Percentiles rank a stretch among this genome's conserved stretches.
Conservation (phyloP, 306 rosid genomes). For the Citrullus colocynthis region DNA sequence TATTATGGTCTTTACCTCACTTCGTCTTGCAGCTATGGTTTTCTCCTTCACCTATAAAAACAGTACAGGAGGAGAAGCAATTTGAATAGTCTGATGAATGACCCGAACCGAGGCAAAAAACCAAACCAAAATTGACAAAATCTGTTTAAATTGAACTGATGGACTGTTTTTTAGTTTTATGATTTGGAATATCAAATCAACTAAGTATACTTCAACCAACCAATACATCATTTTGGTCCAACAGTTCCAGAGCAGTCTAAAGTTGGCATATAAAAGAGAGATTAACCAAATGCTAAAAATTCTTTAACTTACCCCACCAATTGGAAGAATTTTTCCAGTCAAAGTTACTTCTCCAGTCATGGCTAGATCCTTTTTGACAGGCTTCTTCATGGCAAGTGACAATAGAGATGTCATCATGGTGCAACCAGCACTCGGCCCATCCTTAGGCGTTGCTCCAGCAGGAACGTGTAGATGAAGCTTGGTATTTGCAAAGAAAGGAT, state of each 20-base stretch:
- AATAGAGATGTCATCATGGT: slow-evolving; percentile 91
- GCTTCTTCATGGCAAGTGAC: slow-evolving; percentile 84
- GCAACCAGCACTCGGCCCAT: slow-evolving; percentile 99
- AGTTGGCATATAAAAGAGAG: neutral
- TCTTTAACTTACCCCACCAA: slow-evolving; percentile 74
- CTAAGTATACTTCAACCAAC: neutral
- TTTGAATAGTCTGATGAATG: slow-evolving; percentile 7
- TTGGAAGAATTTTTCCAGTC: slow-evolving; percentile 93
- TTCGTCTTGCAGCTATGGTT: slow-evolving; percentile 90
- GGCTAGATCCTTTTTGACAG: slow-evolving; percentile 79
- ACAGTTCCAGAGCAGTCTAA: too few species aligned
- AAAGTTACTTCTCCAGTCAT: slow-evolving; percentile 99
- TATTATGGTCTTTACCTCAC: slow-evolving; percentile 70
- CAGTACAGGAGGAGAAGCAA: neutral
- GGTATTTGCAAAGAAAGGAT: slow-evolving; percentile 58
- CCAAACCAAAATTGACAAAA: neutral
- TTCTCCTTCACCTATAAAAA: slow-evolving; percentile 81
- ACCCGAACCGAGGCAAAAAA: neutral
- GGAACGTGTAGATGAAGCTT: slow-evolving; percentile 97
- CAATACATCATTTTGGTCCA: neutral
- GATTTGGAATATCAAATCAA: neutral
- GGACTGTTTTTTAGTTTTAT: neutral
- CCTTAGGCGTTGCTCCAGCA: slow-evolving; percentile 96
- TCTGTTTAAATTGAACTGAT: neutral
- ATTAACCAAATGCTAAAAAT: neutral